These are phyloP conservation scores for Mucor circinelloides DNA, from an alignment of 371 early-diverging fungal genomes.

Conservation along the genomic window DNA sequence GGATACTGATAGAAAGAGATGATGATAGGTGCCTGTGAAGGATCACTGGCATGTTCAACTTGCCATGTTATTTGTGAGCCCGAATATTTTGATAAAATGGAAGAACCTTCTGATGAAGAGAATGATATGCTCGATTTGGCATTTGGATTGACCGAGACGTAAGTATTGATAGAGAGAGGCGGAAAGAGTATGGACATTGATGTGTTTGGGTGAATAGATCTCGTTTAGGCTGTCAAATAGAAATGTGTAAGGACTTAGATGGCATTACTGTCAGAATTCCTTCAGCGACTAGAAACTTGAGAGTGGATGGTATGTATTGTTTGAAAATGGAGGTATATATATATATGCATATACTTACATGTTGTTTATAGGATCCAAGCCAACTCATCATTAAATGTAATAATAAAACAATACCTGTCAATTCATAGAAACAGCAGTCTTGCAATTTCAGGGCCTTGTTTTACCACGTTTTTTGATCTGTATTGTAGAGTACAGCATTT, in stretches of 20 bases:
- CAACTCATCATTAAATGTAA: constrained; percentile 51
- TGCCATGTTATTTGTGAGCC: constrained; percentile 97
- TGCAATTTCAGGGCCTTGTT: no score
- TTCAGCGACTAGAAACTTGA: constrained; percentile 95
- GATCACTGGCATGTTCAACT: constrained; percentile 94
- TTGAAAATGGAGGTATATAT: not conserved
- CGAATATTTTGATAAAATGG: constrained; percentile 83
- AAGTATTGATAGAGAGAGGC: constrained; percentile 17
- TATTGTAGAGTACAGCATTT: no score
- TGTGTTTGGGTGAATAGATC: constrained; percentile 60
- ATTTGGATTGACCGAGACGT: constrained; percentile 96
- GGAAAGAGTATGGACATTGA: not conserved
- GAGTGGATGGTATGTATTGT: constrained; percentile 78
- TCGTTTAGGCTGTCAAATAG: constrained; percentile 97
- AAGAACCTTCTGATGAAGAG: constrained; percentile 97
- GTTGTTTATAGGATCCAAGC: constrained; percentile 44
- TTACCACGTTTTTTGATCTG: no score
- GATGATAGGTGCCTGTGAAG: constrained; percentile 96
- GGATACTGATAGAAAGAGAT: not conserved
- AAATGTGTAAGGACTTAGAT: constrained; percentile 83
- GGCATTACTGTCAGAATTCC: constrained; percentile 92
- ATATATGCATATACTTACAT: not conserved
- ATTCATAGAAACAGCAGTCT: no score
- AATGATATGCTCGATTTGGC: constrained; percentile 99
- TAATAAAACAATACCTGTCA: no score